These are phyloP conservation scores for Boletus reticuloceps DNA, from an alignment of 768 basidiomycete genomes.

Conservation along the genomic window DNA sequence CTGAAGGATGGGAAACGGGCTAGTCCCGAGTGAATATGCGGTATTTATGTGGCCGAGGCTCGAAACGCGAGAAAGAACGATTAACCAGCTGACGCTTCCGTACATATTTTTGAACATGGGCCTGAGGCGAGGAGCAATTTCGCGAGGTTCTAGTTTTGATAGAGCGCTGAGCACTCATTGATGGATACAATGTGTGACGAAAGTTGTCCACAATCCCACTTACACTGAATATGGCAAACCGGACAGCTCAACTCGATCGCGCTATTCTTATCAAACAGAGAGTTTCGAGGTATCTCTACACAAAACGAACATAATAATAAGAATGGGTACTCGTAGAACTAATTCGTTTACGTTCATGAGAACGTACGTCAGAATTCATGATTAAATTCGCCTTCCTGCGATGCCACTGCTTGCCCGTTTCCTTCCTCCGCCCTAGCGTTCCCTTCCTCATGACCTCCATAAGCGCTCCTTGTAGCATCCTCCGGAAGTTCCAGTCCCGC, in stretches of 20 bases:
- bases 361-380: slow-evolving; percentile 56
- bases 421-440: slow-evolving; percentile 14
- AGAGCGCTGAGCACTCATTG: too few species aligned
- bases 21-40: background rate
- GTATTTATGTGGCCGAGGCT: slow-evolving; percentile 1
- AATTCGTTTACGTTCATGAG: background rate
- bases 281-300: background rate
- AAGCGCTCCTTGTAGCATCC: slow-evolving; percentile 68
- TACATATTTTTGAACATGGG: background rate
- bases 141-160: too few species aligned
- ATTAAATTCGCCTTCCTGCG: slow-evolving; percentile 54
- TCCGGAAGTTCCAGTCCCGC: slow-evolving; percentile 57
- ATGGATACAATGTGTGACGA: too few species aligned
- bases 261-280: background rate
- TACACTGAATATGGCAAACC: too few species aligned
- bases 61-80: background rate
- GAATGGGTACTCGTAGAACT: slow-evolving; percentile 10
- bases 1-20: slow-evolving; percentile 1
- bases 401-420: slow-evolving; percentile 7
- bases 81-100: too few species aligned
- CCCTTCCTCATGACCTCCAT: slow-evolving; percentile 36
- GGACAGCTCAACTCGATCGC: too few species aligned
- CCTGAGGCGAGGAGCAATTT: too few species aligned
- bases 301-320: background rate
- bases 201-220: too few species aligned